Evolutionary conservation across 163 green algal genomes (phyloP), one percentile per base, ranked within the genome.

Genomic region (Coccomyxa subellipsoidea): DNA sequence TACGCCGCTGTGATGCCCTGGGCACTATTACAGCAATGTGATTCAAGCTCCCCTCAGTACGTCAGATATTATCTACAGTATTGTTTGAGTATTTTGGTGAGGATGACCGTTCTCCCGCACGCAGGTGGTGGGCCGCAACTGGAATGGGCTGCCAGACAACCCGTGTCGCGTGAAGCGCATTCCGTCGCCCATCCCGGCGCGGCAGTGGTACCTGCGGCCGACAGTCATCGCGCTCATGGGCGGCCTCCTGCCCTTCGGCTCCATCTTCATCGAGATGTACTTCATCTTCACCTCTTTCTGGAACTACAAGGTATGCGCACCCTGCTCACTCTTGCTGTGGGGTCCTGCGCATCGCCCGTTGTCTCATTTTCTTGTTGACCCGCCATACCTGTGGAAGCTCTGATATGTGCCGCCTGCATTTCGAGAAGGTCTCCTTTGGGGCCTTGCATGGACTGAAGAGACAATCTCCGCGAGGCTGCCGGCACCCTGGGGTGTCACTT

Each of bases 261-360:
- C 90, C 85, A 99, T 99, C 87, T 99, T 99, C 90, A 99, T 99
- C 78, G 96, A 99, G 89, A 97, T 96, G 86, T 99, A 98, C 89
- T 99, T 98, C 86, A 92, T 99, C 54, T 98, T 98, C 88, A 98
- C 94, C 23, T 93, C 87, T 31, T 98, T 98, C 86, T 99, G 96
- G 96, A 97, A 97, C 86, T 98, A 98, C 92, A 98, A 98, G 93
- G 94, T 90, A 54, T 0, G 82, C 29, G 27, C 34, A 40, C 29
- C 36, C 21, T 54, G 32, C 31, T 40, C 47, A 27, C 47, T 59
- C 69, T 76, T 3, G 25, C 21, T 76, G 69, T 35, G 69, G 25
- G 6, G 4, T 76, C 25, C 34, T 18, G 4, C 34, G 69, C 23
- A n/a, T 18, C 34, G 8, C 27, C 32, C 7, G 4, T 37, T 38